Evolutionary conservation across 306 rosid genomes (phyloP).

Genomic region (Cucurbita maxima): DNA sequence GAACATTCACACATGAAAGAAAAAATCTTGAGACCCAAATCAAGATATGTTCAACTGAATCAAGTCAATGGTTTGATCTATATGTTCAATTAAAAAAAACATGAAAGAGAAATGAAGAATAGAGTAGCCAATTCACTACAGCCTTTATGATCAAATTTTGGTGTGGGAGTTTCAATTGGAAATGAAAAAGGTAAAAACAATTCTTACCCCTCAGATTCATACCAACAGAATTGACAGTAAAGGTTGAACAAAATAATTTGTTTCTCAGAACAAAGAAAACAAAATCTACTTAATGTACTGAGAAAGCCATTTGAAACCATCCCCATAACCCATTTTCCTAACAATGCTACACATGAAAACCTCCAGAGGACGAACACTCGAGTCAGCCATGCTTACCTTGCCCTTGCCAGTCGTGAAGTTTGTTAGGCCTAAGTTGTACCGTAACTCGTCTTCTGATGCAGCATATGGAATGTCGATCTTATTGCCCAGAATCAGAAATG

Average conservation of each 20-base stretch:
- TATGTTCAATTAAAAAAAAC: no score
- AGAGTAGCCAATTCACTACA: slow-evolving; percentile 4
- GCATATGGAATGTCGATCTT: slow-evolving; percentile 77
- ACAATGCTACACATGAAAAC: slow-evolving; percentile 93
- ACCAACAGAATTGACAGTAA: background rate
- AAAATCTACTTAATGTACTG: slow-evolving; percentile 58
- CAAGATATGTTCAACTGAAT: no score
- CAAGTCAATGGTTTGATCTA: no score
- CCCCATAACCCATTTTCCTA: slow-evolving; percentile 88
- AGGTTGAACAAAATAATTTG: slow-evolving; percentile 3
- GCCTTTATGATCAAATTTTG: background rate
- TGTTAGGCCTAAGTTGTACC: slow-evolving; percentile 52
- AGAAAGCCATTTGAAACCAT: slow-evolving; percentile 85
- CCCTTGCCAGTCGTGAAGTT: slow-evolving; percentile 93
- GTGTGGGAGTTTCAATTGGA: slow-evolving; percentile 5
- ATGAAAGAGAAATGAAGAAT: background rate
- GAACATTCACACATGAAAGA: no score
- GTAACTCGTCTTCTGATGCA: slow-evolving; percentile 74
- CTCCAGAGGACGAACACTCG: slow-evolving; percentile 69
- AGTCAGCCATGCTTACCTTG: slow-evolving; percentile 52
- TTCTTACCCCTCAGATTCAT: background rate
- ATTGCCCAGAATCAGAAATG: slow-evolving; percentile 76
- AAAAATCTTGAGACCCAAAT: no score
- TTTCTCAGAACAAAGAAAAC: background rate
- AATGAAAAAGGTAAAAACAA: slow-evolving; percentile 3